phyloP scores from a whole-genome alignment of 2,329 filamentous ascomycete genomes.

The Fusarium falciforme region DNA sequence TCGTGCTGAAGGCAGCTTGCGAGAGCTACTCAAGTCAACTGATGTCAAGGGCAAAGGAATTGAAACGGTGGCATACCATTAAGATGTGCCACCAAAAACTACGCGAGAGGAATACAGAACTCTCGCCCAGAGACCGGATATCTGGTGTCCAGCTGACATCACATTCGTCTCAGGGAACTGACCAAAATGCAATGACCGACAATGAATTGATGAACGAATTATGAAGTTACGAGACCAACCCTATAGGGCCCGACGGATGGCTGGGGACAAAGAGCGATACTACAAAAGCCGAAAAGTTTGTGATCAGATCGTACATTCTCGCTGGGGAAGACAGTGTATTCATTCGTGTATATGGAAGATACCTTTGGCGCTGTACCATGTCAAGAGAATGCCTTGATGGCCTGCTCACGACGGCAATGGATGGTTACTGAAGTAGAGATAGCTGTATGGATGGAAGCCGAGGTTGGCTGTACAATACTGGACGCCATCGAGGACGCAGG shows the following conservation, averaged over 20 bases:
- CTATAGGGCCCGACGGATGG: conserved; percentile 3
- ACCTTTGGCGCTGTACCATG: neutral
- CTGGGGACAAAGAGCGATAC: neutral
- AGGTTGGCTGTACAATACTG: conserved; percentile 1
- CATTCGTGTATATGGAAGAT: neutral
- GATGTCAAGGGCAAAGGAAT: conserved; percentile 51
- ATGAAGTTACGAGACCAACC: conserved; percentile 38
- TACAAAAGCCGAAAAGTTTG: conserved; percentile 19
- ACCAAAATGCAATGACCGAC: conserved; percentile 24
- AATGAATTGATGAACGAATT: conserved; percentile 36
- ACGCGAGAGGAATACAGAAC: conserved; percentile 44
- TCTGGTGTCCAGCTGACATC: neutral
- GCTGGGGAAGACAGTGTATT: neutral
- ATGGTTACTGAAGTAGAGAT: neutral
- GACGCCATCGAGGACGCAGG: neutral
- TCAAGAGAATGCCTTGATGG: neutral
- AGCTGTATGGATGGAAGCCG: neutral
- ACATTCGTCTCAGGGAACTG: neutral
- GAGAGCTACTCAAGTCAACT: conserved; percentile 60
- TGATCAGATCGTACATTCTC: conserved; percentile 16
- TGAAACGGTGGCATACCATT: conserved; percentile 33
- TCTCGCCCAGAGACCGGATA: conserved; percentile 25
- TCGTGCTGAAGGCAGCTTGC: conserved; percentile 67
- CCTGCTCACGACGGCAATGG: neutral
- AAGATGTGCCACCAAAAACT: neutral